Conservation (phyloP, 257 asterid genomes). For the Scutellaria barbata region DNA sequence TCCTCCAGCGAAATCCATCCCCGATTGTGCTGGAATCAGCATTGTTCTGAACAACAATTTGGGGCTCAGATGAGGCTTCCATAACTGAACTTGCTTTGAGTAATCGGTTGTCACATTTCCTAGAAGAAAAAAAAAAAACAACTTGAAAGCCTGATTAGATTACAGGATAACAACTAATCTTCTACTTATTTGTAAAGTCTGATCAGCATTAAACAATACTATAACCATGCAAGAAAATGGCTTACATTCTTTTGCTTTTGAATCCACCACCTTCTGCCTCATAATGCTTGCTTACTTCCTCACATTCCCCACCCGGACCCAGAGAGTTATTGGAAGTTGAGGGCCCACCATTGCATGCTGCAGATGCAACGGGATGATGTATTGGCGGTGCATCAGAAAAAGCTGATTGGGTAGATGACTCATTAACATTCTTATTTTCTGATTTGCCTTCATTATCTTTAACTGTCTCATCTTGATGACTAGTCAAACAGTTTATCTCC, state of each 20-base stretch:
- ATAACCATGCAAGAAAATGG: not conserved
- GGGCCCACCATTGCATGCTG: slow-evolving; percentile 38
- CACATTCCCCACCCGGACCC: slow-evolving; percentile 46
- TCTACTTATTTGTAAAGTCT: not conserved
- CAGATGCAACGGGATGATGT: slow-evolving; percentile 37
- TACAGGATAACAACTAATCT: not conserved
- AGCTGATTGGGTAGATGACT: slow-evolving; percentile 39
- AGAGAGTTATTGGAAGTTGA: slow-evolving; percentile 45
- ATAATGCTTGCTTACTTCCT: slow-evolving; percentile 47
- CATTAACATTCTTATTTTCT: slow-evolving; percentile 37
- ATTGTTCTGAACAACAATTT: slow-evolving; percentile 41
- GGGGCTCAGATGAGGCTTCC: slow-evolving; percentile 46
- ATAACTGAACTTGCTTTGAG: slow-evolving; percentile 40
- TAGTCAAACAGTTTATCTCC: slow-evolving; percentile 33
- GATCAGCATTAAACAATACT: not conserved
- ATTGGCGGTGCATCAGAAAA: slow-evolving; percentile 34
- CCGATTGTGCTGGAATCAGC: slow-evolving; percentile 48
- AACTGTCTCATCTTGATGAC: slow-evolving; percentile 33
- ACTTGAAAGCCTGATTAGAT: not conserved
- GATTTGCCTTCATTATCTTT: slow-evolving; percentile 34
- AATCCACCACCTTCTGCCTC: slow-evolving; percentile 50
- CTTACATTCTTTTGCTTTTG: slow-evolving; percentile 66
- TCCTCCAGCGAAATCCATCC: slow-evolving; percentile 93
- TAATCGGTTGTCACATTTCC: slow-evolving; percentile 51
- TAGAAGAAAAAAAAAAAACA: slow-evolving; percentile 32